Base-by-base conservation (phyloP, 495 filamentous ascomycete genomes). In the Pseudevernia furfuracea region DNA sequence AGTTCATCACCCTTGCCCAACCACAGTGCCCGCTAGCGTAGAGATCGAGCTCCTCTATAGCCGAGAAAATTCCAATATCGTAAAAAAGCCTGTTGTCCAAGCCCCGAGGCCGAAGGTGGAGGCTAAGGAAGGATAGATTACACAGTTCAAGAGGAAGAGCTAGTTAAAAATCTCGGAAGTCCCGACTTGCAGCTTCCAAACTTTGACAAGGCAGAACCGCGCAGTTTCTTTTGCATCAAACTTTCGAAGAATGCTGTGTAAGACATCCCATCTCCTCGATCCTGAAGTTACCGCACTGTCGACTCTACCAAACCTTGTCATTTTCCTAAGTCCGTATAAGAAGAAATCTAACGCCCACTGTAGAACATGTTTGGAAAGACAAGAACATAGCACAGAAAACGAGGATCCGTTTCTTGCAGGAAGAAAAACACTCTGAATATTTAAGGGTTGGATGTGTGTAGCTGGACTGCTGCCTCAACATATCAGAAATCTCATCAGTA, bases 401-500 rank as follows among this genome's bases (percentile, higher is more conserved):
- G 17, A 48, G n/a, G 9, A 37, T 7, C 17, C 5, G 21, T 11
- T n/a, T 37, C 5, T 30, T 58, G 32, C 23, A 19, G 32, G 32
- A 37, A 15, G 14, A 38, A 15, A 37, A 0, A 0, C 8, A 25
- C 28, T 23, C 59, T 43, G 17, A 37, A 3, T 23, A 46, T 34
- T 2, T 7, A 17, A 28, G 28, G 38, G 0, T 59, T 58, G 55
- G 3, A 64, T 64, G 62, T 17, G 62, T 46, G 41, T 59, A 38
- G 62, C 55, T 30, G 62, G 62, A 39, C 55, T 46, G 14, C 32
- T 64, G 43, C 62, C 62, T 23, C 62, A 64, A 49, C 62, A 64
- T 64, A 64, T 64, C 62, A 64, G 62, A 43, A 64, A 43, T 28
- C 62, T 64, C 55, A 64, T 64, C 21, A 64, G 62, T 48, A 64